Evolutionary conservation across 352 stramenopile genomes (phyloP).

Genomic region (Blastocystis sp.): DNA sequence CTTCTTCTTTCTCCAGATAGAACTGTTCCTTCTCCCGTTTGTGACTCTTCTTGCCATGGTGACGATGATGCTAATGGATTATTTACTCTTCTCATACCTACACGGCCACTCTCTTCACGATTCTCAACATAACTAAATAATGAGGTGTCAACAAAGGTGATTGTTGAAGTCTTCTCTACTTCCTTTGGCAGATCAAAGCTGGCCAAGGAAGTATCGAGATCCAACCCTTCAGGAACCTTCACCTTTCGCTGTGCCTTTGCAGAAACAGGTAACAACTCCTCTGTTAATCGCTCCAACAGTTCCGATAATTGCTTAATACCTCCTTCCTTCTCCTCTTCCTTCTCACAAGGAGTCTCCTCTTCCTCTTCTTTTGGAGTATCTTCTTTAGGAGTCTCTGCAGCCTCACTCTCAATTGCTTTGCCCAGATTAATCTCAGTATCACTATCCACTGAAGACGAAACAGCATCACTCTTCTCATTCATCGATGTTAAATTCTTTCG

Average conservation of each 20-base stretch:
- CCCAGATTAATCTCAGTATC: slow-evolving; percentile 12
- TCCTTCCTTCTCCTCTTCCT: background rate
- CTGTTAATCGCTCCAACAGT: slow-evolving; percentile 76
- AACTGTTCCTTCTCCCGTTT: slow-evolving; percentile 73
- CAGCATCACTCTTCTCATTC: slow-evolving; percentile 72
- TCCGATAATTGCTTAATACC: background rate
- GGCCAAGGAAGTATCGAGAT: slow-evolving; percentile 71
- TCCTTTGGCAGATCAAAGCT: slow-evolving; percentile 77
- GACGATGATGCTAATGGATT: slow-evolving; percentile 73
- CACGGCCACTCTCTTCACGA: slow-evolving; percentile 69
- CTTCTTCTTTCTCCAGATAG: slow-evolving; percentile 74
- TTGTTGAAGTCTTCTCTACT: slow-evolving; percentile 76
- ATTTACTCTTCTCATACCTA: slow-evolving; percentile 78
- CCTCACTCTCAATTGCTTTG: background rate
- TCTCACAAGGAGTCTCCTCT: background rate
- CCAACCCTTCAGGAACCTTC: slow-evolving; percentile 78
- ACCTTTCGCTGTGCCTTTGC: slow-evolving; percentile 86
- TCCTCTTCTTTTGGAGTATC: background rate
- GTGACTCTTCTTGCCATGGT: slow-evolving; percentile 66
- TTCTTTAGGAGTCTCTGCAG: background rate
- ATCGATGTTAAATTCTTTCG: slow-evolving; percentile 20
- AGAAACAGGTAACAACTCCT: slow-evolving; percentile 82
- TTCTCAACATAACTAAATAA: slow-evolving; percentile 30
- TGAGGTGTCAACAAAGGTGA: slow-evolving; percentile 19
- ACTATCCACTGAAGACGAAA: background rate